phyloP scores from a whole-genome alignment of 2,329 filamentous ascomycete genomes.

The Aspergillus latus region DNA sequence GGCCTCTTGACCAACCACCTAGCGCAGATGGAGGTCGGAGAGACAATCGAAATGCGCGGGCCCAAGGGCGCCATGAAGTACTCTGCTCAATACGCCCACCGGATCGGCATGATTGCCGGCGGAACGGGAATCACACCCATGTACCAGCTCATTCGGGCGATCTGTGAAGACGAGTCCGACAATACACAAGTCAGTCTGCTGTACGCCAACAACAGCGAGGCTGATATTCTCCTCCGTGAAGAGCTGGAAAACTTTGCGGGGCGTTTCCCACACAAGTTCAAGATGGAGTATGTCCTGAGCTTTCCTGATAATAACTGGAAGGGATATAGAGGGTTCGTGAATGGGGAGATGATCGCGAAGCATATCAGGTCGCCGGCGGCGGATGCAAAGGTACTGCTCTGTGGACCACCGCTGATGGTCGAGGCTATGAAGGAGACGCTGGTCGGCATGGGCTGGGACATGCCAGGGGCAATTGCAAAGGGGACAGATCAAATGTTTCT shows the following conservation, averaged over 20 bases:
- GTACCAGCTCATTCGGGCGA: constrained; percentile 59
- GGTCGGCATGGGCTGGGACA: constrained; percentile 42
- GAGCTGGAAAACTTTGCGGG: constrained; percentile 57
- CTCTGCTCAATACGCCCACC: constrained; percentile 26
- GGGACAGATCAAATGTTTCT: constrained; percentile 1
- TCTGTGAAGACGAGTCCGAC: constrained; percentile 50
- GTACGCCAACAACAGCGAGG: constrained; percentile 60
- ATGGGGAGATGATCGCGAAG: constrained; percentile 49
- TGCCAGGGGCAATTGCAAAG: constrained; percentile 3
- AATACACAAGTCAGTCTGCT: constrained; percentile 50
- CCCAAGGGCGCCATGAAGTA: constrained; percentile 38
- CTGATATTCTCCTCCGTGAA: constrained; percentile 59
- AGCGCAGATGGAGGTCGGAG: constrained; percentile 30
- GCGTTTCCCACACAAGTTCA: constrained; percentile 55
- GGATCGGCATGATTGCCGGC: constrained; percentile 39
- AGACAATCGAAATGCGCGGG: constrained; percentile 36
- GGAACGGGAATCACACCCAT: constrained; percentile 47
- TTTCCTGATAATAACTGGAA: constrained; percentile 50
- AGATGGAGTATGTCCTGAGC: constrained; percentile 57
- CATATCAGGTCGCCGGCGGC: constrained; percentile 24
- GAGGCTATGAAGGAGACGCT: constrained; percentile 55
- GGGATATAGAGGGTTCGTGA: constrained; percentile 54
- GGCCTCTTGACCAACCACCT: constrained; percentile 36
- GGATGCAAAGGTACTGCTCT: constrained; percentile 55
- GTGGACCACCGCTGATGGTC: constrained; percentile 61